Evolutionary conservation across 768 basidiomycete species (phyloP).

Genomic region (Naganishia vishniacii): DNA sequence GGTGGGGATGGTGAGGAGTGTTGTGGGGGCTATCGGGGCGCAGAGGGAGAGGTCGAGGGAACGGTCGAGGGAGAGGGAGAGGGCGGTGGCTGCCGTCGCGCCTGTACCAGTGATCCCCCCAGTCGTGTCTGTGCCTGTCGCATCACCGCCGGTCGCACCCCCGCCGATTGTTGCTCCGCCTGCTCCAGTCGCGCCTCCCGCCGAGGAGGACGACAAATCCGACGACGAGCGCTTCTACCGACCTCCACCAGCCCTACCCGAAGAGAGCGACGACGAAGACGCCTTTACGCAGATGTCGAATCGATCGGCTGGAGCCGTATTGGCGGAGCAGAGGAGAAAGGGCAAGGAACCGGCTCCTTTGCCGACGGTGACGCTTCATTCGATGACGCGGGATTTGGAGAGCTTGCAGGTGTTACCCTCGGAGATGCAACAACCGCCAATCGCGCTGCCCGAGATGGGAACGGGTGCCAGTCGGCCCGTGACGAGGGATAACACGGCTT

Average conservation of each 20-base stretch:
- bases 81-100: too few species aligned
- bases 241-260: neutral
- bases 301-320: neutral
- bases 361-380: neutral
- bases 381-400: neutral
- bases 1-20: neutral
- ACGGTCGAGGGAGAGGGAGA: neutral
- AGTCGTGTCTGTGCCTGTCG: too few species aligned
- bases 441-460: constrained; percentile 3
- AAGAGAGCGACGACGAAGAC: neutral
- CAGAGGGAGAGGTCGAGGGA: neutral
- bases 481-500: constrained; percentile 10
- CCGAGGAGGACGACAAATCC: neutral
- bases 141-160: too few species aligned
- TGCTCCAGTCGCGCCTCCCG: neutral
- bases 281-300: neutral
- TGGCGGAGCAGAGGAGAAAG: neutral
- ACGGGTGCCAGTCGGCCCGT: neutral
- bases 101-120: too few species aligned
- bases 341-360: too few species aligned
- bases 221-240: neutral
- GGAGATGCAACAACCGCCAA: neutral
- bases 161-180: neutral
- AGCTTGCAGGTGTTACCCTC: too few species aligned
- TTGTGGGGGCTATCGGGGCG: neutral